These are phyloP conservation scores for Pichia sp. DNA, from an alignment of 1,139 yeast genomes.

Conservation along the genomic window DNA sequence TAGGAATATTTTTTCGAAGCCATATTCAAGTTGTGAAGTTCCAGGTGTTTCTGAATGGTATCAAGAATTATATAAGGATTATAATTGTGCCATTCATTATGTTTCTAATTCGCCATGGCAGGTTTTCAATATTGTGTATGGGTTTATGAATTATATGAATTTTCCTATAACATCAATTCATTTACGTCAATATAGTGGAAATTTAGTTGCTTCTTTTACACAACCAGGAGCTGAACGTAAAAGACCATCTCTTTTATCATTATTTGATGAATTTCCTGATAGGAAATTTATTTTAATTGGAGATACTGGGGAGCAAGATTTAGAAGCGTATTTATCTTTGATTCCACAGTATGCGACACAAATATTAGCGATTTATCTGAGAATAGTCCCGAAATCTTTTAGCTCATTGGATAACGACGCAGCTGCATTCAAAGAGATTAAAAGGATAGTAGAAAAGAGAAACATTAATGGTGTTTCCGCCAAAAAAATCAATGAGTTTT, in stretches of 20 bases:
- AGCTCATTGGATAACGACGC: constrained; percentile 45
- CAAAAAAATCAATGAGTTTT: constrained; percentile 1
- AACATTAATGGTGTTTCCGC: background rate
- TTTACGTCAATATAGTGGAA: constrained; percentile 81
- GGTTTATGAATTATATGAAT: constrained; percentile 48
- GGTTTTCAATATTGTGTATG: constrained; percentile 56
- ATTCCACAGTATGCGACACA: constrained; percentile 57
- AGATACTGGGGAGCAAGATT: constrained; percentile 92
- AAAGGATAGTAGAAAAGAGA: constrained; percentile 21
- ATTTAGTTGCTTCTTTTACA: constrained; percentile 68
- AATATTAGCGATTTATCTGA: constrained; percentile 68
- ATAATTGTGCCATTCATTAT: constrained; percentile 56
- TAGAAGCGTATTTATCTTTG: constrained; percentile 80
- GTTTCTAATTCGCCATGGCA: constrained; percentile 97
- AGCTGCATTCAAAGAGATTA: constrained; percentile 35
- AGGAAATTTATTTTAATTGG: constrained; percentile 81
- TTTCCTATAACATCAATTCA: constrained; percentile 79
- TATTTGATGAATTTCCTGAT: constrained; percentile 69
- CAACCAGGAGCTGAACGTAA: constrained; percentile 86
- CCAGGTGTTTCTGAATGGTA: constrained; percentile 76
- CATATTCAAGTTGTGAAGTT: constrained; percentile 59
- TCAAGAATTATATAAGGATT: constrained; percentile 31
- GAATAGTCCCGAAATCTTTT: constrained; percentile 69
- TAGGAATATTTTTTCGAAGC: constrained; percentile 66
- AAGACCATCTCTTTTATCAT: constrained; percentile 52